These are phyloP conservation scores for Phytopythium oedochilum DNA, from an alignment of 352 stramenopile genomes.

Conservation along the genomic window DNA sequence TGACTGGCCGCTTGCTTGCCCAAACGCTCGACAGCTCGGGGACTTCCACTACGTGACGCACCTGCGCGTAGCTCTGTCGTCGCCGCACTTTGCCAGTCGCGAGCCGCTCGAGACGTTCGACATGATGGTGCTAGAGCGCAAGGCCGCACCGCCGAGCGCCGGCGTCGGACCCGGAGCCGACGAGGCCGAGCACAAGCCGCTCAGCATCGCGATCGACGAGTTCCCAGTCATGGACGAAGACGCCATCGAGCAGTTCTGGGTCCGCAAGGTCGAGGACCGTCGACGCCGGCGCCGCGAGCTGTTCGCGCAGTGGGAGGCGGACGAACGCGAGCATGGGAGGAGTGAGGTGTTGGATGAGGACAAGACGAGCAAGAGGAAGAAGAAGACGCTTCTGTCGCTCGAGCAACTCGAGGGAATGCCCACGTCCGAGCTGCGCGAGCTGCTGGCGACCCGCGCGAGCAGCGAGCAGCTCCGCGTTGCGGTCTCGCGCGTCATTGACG, in stretches of 20 bases:
- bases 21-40: constrained; percentile 42
- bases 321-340: constrained; percentile 1
- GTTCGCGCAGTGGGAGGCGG: constrained; percentile 45
- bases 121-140: constrained; percentile 74
- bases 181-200: neutral
- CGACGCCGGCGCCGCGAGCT: constrained; percentile 30
- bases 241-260: constrained; percentile 75
- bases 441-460: constrained; percentile 25
- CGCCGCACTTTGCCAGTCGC: constrained; percentile 67
- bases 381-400: constrained; percentile 19
- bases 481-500: constrained; percentile 45
- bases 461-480: constrained; percentile 29
- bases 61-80: constrained; percentile 53
- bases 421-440: constrained; percentile 43
- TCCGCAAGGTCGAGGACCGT: constrained; percentile 56
- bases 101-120: constrained; percentile 52
- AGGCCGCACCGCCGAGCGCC: constrained; percentile 12
- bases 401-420: constrained; percentile 38
- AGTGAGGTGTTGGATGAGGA: constrained; percentile 7
- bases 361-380: neutral
- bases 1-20: too few species aligned
- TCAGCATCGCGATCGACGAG: constrained; percentile 77
- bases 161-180: neutral
- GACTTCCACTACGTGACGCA: constrained; percentile 83
- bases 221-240: constrained; percentile 84